Conservation (phyloP, 805 yeast species). For the Ogataea chonburiensis region DNA sequence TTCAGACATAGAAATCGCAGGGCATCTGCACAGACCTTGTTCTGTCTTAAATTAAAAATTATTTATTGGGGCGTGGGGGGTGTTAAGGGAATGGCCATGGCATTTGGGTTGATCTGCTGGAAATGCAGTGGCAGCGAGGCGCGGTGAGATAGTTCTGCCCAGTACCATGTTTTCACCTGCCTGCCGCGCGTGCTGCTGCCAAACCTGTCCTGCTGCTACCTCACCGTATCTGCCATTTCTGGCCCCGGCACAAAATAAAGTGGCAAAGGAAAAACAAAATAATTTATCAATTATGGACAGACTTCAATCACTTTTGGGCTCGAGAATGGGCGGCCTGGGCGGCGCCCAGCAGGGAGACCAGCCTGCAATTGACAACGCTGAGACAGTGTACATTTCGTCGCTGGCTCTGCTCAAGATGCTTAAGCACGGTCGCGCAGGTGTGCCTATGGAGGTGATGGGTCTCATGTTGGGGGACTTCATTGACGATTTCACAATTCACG, state of each 20-base stretch:
- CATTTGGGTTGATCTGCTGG: too few species aligned
- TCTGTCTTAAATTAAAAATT: too few species aligned
- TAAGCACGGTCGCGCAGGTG: constrained; percentile 94
- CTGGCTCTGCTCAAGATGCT: constrained; percentile 94
- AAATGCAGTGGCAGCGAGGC: too few species aligned
- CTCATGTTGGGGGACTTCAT: constrained; percentile 97
- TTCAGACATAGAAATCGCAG: constrained; percentile 1
- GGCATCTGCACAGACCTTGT: too few species aligned
- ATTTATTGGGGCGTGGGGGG: neutral
- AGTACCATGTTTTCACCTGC: too few species aligned
- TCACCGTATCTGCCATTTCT: constrained; percentile 3
- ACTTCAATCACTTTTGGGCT: constrained; percentile 34
- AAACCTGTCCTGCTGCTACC: neutral
- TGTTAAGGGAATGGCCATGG: neutral
- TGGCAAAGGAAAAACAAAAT: constrained; percentile 12
- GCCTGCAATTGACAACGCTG: constrained; percentile 90
- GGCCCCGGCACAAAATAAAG: constrained; percentile 5
- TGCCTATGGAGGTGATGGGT: constrained; percentile 87
- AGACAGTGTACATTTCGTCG: constrained; percentile 94
- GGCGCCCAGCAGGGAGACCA: constrained; percentile 49
- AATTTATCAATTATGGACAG: constrained; percentile 28
- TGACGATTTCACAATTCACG: constrained; percentile 95
- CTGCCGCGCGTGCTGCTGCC: too few species aligned
- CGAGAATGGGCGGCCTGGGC: constrained; percentile 35
- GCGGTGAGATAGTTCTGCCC: too few species aligned